Evolutionary conservation across 2,329 filamentous ascomycete species (phyloP).

Genomic region (Neoarthrinium moseri): DNA sequence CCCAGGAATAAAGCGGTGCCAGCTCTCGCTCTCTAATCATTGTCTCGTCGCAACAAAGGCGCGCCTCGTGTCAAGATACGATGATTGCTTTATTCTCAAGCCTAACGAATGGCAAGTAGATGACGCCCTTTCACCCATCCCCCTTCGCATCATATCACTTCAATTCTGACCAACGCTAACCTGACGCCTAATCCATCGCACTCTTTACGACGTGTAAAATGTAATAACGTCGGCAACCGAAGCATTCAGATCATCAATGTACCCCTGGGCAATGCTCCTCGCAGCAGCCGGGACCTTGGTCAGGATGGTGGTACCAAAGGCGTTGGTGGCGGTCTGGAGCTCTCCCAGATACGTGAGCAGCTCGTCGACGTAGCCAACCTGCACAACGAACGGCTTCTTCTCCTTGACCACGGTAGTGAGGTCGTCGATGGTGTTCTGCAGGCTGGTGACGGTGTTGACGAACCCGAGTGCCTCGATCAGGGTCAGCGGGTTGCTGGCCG

Average conservation of each 20-base stretch:
- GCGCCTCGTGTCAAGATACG: too few relatives aligned
- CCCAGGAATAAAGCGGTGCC: too few relatives aligned
- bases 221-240: background rate
- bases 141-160: too few relatives aligned
- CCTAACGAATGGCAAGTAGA: too few relatives aligned
- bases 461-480: constrained; percentile 5
- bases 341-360: background rate
- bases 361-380: background rate
- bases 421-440: constrained; percentile 2
- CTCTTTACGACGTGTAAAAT: background rate
- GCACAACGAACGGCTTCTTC: constrained; percentile 4
- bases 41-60: too few relatives aligned
- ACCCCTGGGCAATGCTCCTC: constrained; percentile 5
- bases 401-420: background rate
- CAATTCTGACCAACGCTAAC: too few relatives aligned
- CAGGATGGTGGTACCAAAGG: constrained; percentile 4
- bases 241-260: constrained; percentile 5
- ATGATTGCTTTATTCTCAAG: too few relatives aligned
- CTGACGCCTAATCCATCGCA: too few relatives aligned
- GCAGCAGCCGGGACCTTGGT: constrained; percentile 6
- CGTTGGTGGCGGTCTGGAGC: constrained; percentile 1
- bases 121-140: too few relatives aligned
- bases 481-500: constrained; percentile 1
- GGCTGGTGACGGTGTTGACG: background rate
- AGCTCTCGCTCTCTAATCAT: too few relatives aligned